A percentile compares a stretch with the other conserved stretches of the same genome.
These are phyloP conservation scores for Gossypium raimondii DNA, from an alignment of 345 rosid genomes.

Conservation along the genomic window DNA sequence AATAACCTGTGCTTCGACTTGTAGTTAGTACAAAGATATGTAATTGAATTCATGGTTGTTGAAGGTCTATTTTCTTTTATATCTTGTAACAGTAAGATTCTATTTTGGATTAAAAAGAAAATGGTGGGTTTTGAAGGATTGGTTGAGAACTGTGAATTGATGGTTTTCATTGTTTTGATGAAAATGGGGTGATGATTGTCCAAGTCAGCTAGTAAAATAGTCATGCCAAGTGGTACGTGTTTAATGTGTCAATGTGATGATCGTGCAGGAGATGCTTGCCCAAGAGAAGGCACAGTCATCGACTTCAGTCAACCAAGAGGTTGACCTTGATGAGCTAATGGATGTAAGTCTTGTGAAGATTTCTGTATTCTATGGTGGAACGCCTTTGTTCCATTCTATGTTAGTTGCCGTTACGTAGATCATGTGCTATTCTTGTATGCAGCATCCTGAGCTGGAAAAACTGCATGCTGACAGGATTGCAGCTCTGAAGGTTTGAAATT, in stretches of 20 bases:
- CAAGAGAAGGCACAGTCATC: slow-evolving; percentile 66
- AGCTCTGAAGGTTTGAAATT: slow-evolving; percentile 64
- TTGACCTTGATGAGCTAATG: slow-evolving; percentile 93
- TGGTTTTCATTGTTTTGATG: not conserved
- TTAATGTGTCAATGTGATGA: slow-evolving; percentile 20
- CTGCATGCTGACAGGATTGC: slow-evolving; percentile 91
- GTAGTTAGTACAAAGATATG: not conserved
- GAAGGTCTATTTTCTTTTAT: no score
- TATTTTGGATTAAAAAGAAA: not conserved
- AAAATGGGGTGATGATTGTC: not conserved
- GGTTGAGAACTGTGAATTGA: not conserved
- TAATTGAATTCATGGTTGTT: not conserved
- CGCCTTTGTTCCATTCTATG: not conserved
- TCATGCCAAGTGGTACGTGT: slow-evolving; percentile 2
- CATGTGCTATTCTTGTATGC: slow-evolving; percentile 19
- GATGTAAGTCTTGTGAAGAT: slow-evolving; percentile 55
- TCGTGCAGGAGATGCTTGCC: slow-evolving; percentile 60
- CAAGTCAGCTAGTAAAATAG: not conserved
- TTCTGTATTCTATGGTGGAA: not conserved
- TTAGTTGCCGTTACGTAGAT: not conserved
- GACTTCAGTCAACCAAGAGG: slow-evolving; percentile 53
- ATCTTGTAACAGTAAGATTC: not conserved
- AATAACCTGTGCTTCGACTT: not conserved
- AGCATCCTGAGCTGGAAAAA: slow-evolving; percentile 96
- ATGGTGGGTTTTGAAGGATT: not conserved